phyloP scores from a whole-genome alignment of 2,329 filamentous ascomycete species.

The Sporothrix phasma region DNA sequence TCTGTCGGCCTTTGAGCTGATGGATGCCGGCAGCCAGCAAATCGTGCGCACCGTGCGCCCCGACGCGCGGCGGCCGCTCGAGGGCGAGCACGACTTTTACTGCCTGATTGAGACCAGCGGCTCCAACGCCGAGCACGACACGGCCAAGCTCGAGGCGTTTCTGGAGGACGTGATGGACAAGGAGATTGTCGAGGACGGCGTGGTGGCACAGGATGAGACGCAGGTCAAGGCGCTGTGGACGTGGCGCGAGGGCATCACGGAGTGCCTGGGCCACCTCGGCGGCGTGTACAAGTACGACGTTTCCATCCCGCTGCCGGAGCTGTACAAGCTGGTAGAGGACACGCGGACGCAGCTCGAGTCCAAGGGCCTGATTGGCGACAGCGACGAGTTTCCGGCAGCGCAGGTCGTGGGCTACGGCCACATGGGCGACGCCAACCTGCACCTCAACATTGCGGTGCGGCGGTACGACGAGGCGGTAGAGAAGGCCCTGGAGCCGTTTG shows the following conservation, averaged over 20 bases:
- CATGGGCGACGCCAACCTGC: constrained; percentile 94
- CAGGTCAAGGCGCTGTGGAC: constrained; percentile 79
- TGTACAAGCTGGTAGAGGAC: constrained; percentile 86
- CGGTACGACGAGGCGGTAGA: constrained; percentile 83
- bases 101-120: constrained; percentile 94
- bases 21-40: constrained; percentile 77
- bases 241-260: constrained; percentile 88
- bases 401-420: constrained; percentile 95
- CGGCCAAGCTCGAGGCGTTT: constrained; percentile 80
- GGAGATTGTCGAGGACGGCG: constrained; percentile 79
- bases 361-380: constrained; percentile 67
- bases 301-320: constrained; percentile 78
- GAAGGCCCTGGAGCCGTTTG: constrained; percentile 79
- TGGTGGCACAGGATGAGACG: constrained; percentile 86
- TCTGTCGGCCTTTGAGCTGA: constrained; percentile 92
- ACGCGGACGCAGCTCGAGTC: constrained; percentile 60
- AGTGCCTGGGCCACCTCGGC: constrained; percentile 79
- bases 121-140: constrained; percentile 87
- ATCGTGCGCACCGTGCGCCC: constrained; percentile 63
- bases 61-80: constrained; percentile 68
- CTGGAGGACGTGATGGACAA: constrained; percentile 81
- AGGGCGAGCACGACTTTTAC: constrained; percentile 83
- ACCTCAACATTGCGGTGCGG: constrained; percentile 79
- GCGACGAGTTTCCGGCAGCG: constrained; percentile 66
- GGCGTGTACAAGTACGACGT: constrained; percentile 98